Evolutionary conservation across 2,329 filamentous ascomycete species (phyloP), one percentile per base, ranked within the genome.

Genomic region (Nigrospora osmanthi): DNA sequence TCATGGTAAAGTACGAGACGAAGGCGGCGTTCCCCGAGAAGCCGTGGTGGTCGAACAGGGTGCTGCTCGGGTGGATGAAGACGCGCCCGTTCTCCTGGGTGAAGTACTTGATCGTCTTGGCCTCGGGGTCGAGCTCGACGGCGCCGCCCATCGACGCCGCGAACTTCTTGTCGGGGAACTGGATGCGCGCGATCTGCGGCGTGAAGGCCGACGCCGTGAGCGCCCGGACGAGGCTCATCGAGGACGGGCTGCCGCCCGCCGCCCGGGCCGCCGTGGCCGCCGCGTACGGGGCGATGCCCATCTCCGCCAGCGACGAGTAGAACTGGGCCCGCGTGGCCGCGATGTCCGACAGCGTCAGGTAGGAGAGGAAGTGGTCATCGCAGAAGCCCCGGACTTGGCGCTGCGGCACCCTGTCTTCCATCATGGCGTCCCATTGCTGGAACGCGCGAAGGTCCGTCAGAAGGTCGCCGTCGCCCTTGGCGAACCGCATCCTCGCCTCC

Each of bases 111-210:
- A 98, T 96, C 3, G 85, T 87, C 43, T 83, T 78, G 5, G 91
- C 91, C 65, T 97, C 91, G 0, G 91, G 91, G 59, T 98, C 93
- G 7, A 96, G 74, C 61, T 93, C 91, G 1, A 97, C 87, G 0
- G 93, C 88, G 9, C 93, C 93, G 1, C 88, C 87, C 51, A 94
- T 80, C 3, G 87, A 89, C 33, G 83, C 81, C 12, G 87, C 87
- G 64, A 94, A 98, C 64, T 96, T 97, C 71, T 95, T 95, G 67
- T 95, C 89, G 0, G 93, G 93, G 54, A 96, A 88, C 52, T 89
- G 85, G 59, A 98, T 95, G 43, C 90, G 81, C 13, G 89, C 89
- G 52, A 96, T 81, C 65, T 97, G 91, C 0, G 93, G 93, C 30
- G 81, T 78, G 62, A 89, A 88, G 3, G 85, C 81, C 4, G 83